These are phyloP conservation scores for Escallonia herrerae DNA, from an alignment of 129 eudicot genomes.

Conservation along the genomic window DNA sequence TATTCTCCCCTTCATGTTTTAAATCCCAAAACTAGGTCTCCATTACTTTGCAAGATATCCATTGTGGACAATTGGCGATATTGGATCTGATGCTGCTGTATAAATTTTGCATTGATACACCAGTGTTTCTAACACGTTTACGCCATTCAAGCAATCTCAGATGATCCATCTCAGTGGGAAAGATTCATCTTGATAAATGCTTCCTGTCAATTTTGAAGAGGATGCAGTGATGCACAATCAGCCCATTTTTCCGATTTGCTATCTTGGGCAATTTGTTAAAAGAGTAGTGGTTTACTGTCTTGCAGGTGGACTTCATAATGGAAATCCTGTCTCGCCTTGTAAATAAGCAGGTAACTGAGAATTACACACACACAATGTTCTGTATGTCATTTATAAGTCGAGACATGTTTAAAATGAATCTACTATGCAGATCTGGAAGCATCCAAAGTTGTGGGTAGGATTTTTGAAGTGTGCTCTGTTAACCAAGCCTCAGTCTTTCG, in stretches of 20 bases:
- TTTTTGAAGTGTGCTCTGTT: slow-evolving; percentile 83
- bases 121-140: too few relatives aligned
- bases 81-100: too few relatives aligned
- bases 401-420: neutral
- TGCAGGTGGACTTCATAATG: slow-evolving; percentile 92
- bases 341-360: slow-evolving; percentile 75
- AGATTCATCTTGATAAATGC: neutral
- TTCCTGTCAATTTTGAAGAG: neutral
- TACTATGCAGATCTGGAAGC: slow-evolving; percentile 78
- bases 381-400: slow-evolving; percentile 4
- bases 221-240: neutral
- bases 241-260: neutral
- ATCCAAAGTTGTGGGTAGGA: slow-evolving; percentile 97
- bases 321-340: slow-evolving; percentile 93
- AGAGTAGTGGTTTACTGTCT: slow-evolving; percentile 14
- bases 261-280: neutral
- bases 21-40: too few relatives aligned
- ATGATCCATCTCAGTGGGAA: too few relatives aligned
- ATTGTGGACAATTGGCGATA: too few relatives aligned
- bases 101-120: too few relatives aligned
- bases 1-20: too few relatives aligned
- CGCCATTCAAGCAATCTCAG: too few relatives aligned
- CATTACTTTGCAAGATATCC: too few relatives aligned
- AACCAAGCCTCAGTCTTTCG: slow-evolving; percentile 85
- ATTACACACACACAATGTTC: neutral